Evolutionary conservation across 352 stramenopile genomes (phyloP), one percentile per base, ranked within the genome.

Genomic region (Phytophthora chlamydospora): DNA sequence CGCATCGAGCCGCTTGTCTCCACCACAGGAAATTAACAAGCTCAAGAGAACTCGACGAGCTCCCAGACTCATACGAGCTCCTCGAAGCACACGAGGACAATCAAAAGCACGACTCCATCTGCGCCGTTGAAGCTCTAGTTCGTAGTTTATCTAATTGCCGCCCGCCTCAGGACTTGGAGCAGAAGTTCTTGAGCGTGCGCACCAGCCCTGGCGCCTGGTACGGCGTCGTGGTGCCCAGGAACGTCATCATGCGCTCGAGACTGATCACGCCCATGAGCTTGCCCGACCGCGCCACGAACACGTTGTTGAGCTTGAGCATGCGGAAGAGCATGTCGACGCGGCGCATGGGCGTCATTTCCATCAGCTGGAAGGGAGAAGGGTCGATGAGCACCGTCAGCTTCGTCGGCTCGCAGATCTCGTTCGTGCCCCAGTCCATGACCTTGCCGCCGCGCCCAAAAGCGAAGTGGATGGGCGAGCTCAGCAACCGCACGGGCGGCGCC

Each of bases 231-330:
- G 73, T 86, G n/a, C 73, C 79, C n/a, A 93, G 58, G 52, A 93
- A 93, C 33, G 70, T 80, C 85, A 93, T 93, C 57, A 96, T 77
- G 19, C 82, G 72, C 52, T 83, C 78, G 40, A 88, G 83, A 17
- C 80, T 89, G 58, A 96, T 92, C 14, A 89, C 71, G 46, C 87
- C 87, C 62, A 92, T 85, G 47, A 96, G 76, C 16, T 71, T 74
- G 0, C 88, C 88, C 5, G 81, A 91, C 11, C 87, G 83, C 56
- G 88, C 89, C 32, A 96, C 82, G 63, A 93, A 96, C 27, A 86
- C 83, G 62, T 95, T 90, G 66, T 93, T 94, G 50, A 96, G 78
- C 62, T 93, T 95, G 41, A 96, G 83, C 83, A 95, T 95, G 36
- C 88, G 82, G 67, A 96, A 95, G 21, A 96, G 68, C 62, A 90